These are phyloP conservation scores for Baeospora myosura DNA, from an alignment of 1,284 basidiomycete species.

Conservation along the genomic window DNA sequence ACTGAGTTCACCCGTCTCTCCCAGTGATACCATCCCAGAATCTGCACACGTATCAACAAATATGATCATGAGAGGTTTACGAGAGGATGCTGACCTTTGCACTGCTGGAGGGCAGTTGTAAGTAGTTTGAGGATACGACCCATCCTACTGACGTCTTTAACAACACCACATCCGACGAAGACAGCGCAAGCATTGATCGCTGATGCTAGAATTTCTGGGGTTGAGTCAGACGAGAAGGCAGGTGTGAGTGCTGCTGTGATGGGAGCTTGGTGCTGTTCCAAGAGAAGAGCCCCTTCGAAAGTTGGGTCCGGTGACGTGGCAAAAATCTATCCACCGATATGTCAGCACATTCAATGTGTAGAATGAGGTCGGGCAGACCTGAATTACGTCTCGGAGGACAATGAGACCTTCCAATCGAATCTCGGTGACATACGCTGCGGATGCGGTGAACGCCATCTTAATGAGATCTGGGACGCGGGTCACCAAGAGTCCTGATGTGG, in stretches of 20 bases:
- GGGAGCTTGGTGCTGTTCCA: slow-evolving; percentile 99
- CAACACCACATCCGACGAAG: slow-evolving; percentile 93
- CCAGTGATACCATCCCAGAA: slow-evolving; percentile 77
- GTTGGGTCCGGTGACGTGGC: slow-evolving; percentile 85
- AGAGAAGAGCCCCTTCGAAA: slow-evolving; percentile 81
- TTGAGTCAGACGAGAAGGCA: slow-evolving; percentile 90
- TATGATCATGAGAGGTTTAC: background rate
- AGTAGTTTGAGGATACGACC: slow-evolving; percentile 90
- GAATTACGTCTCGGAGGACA: slow-evolving; percentile 87
- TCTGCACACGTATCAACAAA: slow-evolving; percentile 44
- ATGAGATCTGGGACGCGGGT: slow-evolving; percentile 89
- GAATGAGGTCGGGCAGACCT: slow-evolving; percentile 42
- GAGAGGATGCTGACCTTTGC: slow-evolving; percentile 53
- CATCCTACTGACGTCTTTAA: slow-evolving; percentile 87
- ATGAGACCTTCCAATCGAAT: slow-evolving; percentile 90
- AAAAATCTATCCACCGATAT: slow-evolving; percentile 57
- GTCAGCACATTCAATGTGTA: slow-evolving; percentile 8
- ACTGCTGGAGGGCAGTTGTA: slow-evolving; percentile 84
- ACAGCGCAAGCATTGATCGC: slow-evolving; percentile 93
- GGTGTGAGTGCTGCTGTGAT: slow-evolving; percentile 98
- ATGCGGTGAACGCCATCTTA: slow-evolving; percentile 96
- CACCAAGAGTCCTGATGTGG: slow-evolving; percentile 54
- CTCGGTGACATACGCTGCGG: slow-evolving; percentile 91
- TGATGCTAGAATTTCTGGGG: slow-evolving; percentile 89
- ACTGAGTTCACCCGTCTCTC: slow-evolving; percentile 82